These are phyloP conservation scores for Fusarium floridanum DNA, from an alignment of 2,329 filamentous ascomycete genomes.

Conservation along the genomic window DNA sequence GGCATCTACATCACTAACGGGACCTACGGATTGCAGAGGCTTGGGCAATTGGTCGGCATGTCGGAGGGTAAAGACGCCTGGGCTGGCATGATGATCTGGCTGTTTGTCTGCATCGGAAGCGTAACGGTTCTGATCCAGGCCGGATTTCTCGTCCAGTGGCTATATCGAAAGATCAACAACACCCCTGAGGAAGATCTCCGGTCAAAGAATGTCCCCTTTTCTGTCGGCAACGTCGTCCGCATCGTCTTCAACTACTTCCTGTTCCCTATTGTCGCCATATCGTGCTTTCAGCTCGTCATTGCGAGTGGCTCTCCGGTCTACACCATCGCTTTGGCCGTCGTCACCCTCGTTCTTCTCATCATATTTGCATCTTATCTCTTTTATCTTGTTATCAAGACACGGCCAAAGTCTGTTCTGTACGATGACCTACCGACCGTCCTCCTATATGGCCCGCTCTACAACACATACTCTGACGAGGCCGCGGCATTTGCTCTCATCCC, in stretches of 20 bases:
- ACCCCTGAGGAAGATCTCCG: slow-evolving; percentile 88
- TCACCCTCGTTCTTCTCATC: slow-evolving; percentile 80
- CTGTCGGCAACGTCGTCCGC: slow-evolving; percentile 81
- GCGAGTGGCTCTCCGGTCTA: slow-evolving; percentile 75
- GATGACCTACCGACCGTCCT: slow-evolving; percentile 93
- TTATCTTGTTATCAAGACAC: slow-evolving; percentile 81
- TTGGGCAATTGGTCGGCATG: slow-evolving; percentile 88
- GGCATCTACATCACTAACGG: slow-evolving; percentile 88
- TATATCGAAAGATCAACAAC: slow-evolving; percentile 77
- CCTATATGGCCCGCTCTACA: slow-evolving; percentile 93
- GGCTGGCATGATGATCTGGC: slow-evolving; percentile 94
- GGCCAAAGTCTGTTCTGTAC: slow-evolving; percentile 88
- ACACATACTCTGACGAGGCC: slow-evolving; percentile 95
- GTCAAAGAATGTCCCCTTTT: slow-evolving; percentile 92
- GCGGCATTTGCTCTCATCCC: slow-evolving; percentile 91
- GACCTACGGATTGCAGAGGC: slow-evolving; percentile 81
- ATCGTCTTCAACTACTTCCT: slow-evolving; percentile 94
- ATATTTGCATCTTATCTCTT: slow-evolving; percentile 84
- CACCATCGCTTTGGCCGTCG: slow-evolving; percentile 79
- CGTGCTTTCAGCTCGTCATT: slow-evolving; percentile 91
- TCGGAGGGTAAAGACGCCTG: slow-evolving; percentile 82
- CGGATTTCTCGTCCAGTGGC: slow-evolving; percentile 82
- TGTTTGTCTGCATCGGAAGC: slow-evolving; percentile 79
- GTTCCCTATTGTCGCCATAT: slow-evolving; percentile 86
- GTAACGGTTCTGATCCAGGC: slow-evolving; percentile 79